Base-by-base conservation (phyloP, 1,284 basidiomycete species). In the Cryptococcus sp. region DNA sequence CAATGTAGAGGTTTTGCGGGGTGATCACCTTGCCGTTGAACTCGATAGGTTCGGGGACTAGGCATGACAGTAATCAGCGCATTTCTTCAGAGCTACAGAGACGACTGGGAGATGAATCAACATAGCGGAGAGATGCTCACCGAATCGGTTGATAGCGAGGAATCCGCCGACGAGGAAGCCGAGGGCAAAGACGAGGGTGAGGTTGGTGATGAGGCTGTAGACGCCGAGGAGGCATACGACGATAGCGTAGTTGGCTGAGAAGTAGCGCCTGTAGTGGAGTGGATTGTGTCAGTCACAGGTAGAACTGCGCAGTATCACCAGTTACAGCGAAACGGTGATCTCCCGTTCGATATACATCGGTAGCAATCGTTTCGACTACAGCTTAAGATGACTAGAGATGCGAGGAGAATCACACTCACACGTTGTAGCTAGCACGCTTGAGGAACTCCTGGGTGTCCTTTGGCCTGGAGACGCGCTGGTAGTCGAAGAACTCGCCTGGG, bases 81-180 rank as follows among this genome's bases (percentile, higher is more conserved):
- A 16, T 6, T 17, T n/a, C 52, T 7, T 15, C 20, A 15, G 16
- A 5, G 22, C 3, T 39, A 11, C 16, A 7, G n/a, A 11, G 19
- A 13, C 38, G 20, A 40, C 39, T 27, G 41, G 38, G 38, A 0
- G 17, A n/a, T 23, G 49, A 41, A 30, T 11, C 16, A 2, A 10
- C 10, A 45, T 11, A 41, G 3, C n/a, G 19, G 40, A 19, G 39
- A 47, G 25, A 16, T 35, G 81, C 89, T 72, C 64, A 93, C 91
- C 92, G 67, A 90, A 97, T 71, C 84, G 87, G 81, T 93, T 94
- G 81, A 98, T 95, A 47, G 85, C 85, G 38, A 86, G 79, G 80
- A 97, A 98, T 3, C 95, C 95, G 49, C 91, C 91, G 63, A 93
- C 86, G 67, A 99, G 86, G 83, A 98, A 93, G 40, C 81, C 84